These are phyloP conservation scores for Solanum hybrid DNA, from an alignment of 305 asterid species.

Conservation along the genomic window DNA sequence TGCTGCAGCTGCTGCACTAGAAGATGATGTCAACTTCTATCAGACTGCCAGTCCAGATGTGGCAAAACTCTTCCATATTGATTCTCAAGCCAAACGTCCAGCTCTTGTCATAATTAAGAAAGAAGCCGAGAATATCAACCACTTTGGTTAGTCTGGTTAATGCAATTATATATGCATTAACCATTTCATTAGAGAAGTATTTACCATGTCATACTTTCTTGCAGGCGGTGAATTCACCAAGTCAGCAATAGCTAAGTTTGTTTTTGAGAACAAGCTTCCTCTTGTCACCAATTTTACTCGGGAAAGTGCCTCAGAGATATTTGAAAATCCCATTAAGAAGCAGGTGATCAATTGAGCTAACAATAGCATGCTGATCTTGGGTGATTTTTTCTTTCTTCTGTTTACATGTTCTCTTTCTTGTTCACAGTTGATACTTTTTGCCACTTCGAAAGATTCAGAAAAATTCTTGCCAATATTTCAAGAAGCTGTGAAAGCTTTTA, in stretches of 20 bases:
- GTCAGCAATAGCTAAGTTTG: constrained; percentile 80
- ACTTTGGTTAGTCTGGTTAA: constrained; percentile 45
- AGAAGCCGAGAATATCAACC: constrained; percentile 60
- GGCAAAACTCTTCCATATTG: constrained; percentile 72
- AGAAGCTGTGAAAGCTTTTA: constrained; percentile 83
- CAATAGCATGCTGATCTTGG: not conserved
- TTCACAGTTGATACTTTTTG: constrained; percentile 72
- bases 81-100: constrained; percentile 68
- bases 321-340: constrained; percentile 86
- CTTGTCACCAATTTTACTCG: constrained; percentile 66
- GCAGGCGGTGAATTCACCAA: constrained; percentile 67
- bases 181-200: constrained; percentile 1
- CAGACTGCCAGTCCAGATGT: constrained; percentile 72
- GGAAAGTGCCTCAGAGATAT: constrained; percentile 58
- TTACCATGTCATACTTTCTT: constrained; percentile 6
- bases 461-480: constrained; percentile 48
- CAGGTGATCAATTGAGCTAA: constrained; percentile 41
- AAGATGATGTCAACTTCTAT: constrained; percentile 83
- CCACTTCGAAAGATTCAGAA: constrained; percentile 52
- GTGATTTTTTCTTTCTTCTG: not conserved
- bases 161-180: not conserved
- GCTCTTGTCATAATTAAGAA: constrained; percentile 69
- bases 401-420: constrained; percentile 12
- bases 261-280: constrained; percentile 70
- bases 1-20: constrained; percentile 67